A percentile compares a stretch with the other conserved stretches of the same genome.
These are phyloP conservation scores for Endotrypanum monterogeii DNA, from an alignment of 208 protist genomes.

Conservation along the genomic window DNA sequence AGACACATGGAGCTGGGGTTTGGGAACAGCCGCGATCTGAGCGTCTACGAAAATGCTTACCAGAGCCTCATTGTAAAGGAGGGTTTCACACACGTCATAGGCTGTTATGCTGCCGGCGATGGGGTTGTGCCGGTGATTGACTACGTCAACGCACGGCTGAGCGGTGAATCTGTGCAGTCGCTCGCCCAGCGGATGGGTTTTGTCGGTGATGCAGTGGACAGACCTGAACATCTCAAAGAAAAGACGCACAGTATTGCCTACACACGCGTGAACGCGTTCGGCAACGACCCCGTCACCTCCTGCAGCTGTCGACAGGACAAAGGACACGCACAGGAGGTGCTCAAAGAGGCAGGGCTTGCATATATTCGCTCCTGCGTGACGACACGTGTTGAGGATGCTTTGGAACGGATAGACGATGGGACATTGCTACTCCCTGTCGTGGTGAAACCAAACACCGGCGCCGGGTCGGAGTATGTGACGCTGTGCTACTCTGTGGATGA, in stretches of 20 bases:
- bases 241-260: constrained; percentile 1
- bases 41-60: constrained; percentile 48
- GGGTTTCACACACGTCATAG: constrained; percentile 61
- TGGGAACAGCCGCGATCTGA: constrained; percentile 10
- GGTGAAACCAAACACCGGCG: constrained; percentile 82
- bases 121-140: constrained; percentile 61
- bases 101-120: constrained; percentile 61
- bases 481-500: constrained; percentile 64
- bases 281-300: constrained; percentile 64
- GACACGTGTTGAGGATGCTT: constrained; percentile 28
- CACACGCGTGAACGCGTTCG: constrained; percentile 41
- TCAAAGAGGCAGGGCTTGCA: constrained; percentile 55
- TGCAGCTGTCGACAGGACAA: constrained; percentile 70
- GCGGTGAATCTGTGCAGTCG: constrained; percentile 29
- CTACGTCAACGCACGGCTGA: constrained; percentile 57
- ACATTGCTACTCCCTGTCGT: constrained; percentile 72
- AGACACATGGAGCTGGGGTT: constrained; percentile 16
- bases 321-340: constrained; percentile 47
- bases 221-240: constrained; percentile 11
- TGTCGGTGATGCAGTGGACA: constrained; percentile 2
- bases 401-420: constrained; percentile 21
- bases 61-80: constrained; percentile 45
- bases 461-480: constrained; percentile 80
- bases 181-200: constrained; percentile 22
- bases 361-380: constrained; percentile 66